Evolutionary conservation across 2,329 filamentous ascomycete species (phyloP), one percentile per base, ranked within the genome.

Genomic region (Dactylellina leptospora): DNA sequence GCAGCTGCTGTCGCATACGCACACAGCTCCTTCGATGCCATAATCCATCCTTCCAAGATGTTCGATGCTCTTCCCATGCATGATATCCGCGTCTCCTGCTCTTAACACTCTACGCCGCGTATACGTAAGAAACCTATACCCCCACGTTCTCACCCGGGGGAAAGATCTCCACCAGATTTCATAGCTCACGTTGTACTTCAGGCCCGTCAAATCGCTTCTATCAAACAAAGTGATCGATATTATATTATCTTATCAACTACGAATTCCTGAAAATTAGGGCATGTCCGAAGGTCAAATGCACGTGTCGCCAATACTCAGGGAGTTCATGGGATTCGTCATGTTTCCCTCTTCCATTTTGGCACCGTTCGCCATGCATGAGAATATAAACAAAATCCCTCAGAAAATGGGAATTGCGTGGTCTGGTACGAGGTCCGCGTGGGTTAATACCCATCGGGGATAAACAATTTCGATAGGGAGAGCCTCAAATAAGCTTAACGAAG

Each of bases 321-420:
- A n/a, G n/a, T n/a, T n/a, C n/a, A n/a, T n/a, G 61, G 27, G 51
- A 66, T 66, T 66, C 51, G 61, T 66, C 51, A 58, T 30, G 28
- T 56, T 20, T 45, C 28, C 30, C 30, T 42, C 33, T 22, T 48
- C 51, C n/a, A n/a, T n/a, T 44, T 58, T 55, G 16, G 42, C 27
- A 40, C 30, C 38, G 48, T 47, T 45, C 27, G 13, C 36, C 27
- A 54, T 63, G 59, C 50, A 63, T n/a, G 13, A 63, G 61, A 38
- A 44, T 33, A 58, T 38, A 9, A 33, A 27, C 61, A 56, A 58
- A 64, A 56, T 64, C 51, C 51, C 61, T 64, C 61, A 66, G 36
- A 27, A 20, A 20, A 56, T 38, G 18, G 4, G 27, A 66, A 66
- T 66, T 66, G 61, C 61, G 61, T 66, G 50, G 6, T 38, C 44